Percentiles rank a stretch among this genome's conserved stretches.
These are phyloP conservation scores for Nitzschia inconspicua DNA, from an alignment of 108 stramenopile species.

Conservation along the genomic window DNA sequence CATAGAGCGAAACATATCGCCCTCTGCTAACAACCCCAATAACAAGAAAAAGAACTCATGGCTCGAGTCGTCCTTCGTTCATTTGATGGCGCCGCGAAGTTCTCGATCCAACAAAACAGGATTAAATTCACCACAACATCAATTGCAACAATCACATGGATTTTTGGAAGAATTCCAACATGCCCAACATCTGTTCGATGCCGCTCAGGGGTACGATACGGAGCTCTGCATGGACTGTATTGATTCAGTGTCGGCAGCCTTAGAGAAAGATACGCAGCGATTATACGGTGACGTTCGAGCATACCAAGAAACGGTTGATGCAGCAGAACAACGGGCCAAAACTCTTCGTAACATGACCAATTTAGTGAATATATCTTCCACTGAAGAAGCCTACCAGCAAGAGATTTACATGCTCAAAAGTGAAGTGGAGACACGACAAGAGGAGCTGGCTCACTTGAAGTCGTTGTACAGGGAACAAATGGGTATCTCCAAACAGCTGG, in stretches of 20 bases:
- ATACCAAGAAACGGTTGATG: constrained; percentile 30
- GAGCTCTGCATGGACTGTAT: constrained; percentile 38
- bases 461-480: constrained; percentile 28
- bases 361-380: constrained; percentile 2
- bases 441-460: constrained; percentile 26
- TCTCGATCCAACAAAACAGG: background rate
- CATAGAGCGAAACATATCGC: background rate
- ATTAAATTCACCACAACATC: constrained; percentile 3
- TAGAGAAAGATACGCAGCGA: constrained; percentile 51
- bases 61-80: constrained; percentile 41
- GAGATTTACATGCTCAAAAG: constrained; percentile 37
- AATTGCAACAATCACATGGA: constrained; percentile 14
- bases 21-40: background rate
- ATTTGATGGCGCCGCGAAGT: constrained; percentile 22
- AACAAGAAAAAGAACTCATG: constrained; percentile 8
- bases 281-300: constrained; percentile 29
- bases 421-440: constrained; percentile 22
- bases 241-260: constrained; percentile 34
- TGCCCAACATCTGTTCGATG: constrained; percentile 15
- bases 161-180: constrained; percentile 24
- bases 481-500: constrained; percentile 21
- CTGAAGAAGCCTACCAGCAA: constrained; percentile 20
- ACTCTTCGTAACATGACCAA: constrained; percentile 9
- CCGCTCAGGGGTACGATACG: background rate
- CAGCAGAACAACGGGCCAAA: constrained; percentile 14